Base-by-base conservation (phyloP, 1,284 basidiomycete genomes). In the Ganoderma lucidum region DNA sequence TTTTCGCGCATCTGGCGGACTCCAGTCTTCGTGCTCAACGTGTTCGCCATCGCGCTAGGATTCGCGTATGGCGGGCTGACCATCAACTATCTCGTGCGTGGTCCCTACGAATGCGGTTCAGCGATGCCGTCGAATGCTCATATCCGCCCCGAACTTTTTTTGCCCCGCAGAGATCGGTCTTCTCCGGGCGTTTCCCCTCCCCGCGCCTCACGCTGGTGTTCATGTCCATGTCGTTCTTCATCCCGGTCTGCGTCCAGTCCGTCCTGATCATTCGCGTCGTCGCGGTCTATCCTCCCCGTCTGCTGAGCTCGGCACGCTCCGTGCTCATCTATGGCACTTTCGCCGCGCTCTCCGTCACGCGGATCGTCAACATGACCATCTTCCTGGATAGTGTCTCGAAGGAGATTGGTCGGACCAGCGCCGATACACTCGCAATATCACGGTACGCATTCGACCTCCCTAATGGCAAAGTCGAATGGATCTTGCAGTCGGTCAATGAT, bases 1-100 rank as follows among this genome's bases (percentile, higher is more conserved):
- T 23, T n/a, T 30, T 55, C 53, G 10, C 23, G 28, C 4, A 30
- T 55, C n/a, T 55, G 53, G 53, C 63, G 72, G 39, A 71, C 75
- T 58, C 78, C 77, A 15, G 67, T 79, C 4, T 79, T 79, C 67
- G 65, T 78, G 10, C 66, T 75, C 19, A 78, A 78, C 64, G 66
- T 76, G 28, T 19, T 75, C 3, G 58, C 75, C 15, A 60, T 78
- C 66, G 15, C 65, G 55, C 61, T 76, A 2, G 74, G 72, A 3
- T 62, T 76, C 56, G 62, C 48, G 15, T 58, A 60, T 30, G 71
- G 68, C 17, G 45, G 67, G 5, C 35, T 72, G 23, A 69, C 68
- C 23, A 35, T 64, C 15, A 37, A 30, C 3, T 53, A 41, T 32
- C 2, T 62, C 23, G 66, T 67, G 30, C 39, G 53, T 44, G 4